Evolutionary conservation across 306 rosid species (phyloP).

Genomic region (Geum urbanum): DNA sequence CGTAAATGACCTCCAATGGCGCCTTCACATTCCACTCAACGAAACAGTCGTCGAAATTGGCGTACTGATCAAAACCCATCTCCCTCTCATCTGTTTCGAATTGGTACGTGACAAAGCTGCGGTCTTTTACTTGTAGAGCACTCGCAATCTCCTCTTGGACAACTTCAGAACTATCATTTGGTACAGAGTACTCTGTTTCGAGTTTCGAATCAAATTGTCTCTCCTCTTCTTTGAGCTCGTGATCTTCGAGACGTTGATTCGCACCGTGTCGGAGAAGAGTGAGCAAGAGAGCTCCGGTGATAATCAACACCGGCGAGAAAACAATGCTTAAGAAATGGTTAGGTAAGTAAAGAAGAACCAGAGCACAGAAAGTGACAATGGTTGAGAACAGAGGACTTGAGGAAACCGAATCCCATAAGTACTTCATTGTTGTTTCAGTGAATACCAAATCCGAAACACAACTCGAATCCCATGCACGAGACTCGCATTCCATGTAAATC

Average conservation of each 20-base stretch:
- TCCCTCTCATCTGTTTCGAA: constrained; percentile 31
- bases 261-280: constrained; percentile 69
- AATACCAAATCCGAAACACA: constrained; percentile 14
- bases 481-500: constrained; percentile 32
- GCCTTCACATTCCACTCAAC: constrained; percentile 77
- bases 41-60: constrained; percentile 51
- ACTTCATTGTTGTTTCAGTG: constrained; percentile 21
- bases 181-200: not conserved
- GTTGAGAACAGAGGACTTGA: constrained; percentile 64
- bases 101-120: constrained; percentile 18
- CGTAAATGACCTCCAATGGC: constrained; percentile 81
- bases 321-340: constrained; percentile 34
- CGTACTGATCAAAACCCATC: constrained; percentile 32
- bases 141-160: constrained; percentile 13
- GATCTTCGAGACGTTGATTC: constrained; percentile 39
- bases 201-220: not conserved
- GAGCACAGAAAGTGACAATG: constrained; percentile 47
- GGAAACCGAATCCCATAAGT: constrained; percentile 36
- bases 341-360: constrained; percentile 61
- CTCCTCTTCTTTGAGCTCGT: not conserved
- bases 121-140: constrained; percentile 31
- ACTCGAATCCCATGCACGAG: constrained; percentile 23
- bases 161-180: constrained; percentile 13
- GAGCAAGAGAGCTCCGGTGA: constrained; percentile 47
- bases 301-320: constrained; percentile 53